Base-by-base conservation (phyloP, 768 basidiomycete species). In the Baorangia bicolor region DNA sequence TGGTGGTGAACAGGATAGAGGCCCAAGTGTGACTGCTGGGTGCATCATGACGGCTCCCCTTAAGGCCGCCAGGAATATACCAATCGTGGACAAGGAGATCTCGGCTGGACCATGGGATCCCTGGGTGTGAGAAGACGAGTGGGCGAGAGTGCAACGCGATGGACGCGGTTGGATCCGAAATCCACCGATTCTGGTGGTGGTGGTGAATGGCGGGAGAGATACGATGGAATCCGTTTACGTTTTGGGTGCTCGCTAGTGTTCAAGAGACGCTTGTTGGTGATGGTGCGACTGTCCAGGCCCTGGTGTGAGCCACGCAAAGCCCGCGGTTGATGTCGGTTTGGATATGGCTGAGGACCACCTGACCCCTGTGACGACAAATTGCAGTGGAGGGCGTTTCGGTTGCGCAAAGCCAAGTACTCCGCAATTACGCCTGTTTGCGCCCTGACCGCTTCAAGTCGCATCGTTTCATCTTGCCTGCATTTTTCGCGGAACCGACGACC, bases 261-360 rank as follows among this genome's bases (percentile, higher is more conserved):
- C n/a, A n/a, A n/a, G n/a, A n/a, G n/a, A 37, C 9, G 35, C 35
- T 18, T 0, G 18, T 35, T 35, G 18, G 23, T 30, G 4, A 30
- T 10, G 9, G 28, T 10, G 28, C n/a, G n/a, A n/a, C 8, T 30
- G 30, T 30, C 30, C 4, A 11, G 30, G 41, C 14, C 14, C 40
- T 8, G 23, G 40, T 5, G 21, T 40, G 40, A 25, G 41, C 33
- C 56, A 27, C 49, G 20, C 57, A 45, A 59, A 46, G 40, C 16
- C 60, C 59, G 58, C 49, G 46, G 58, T 45, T 55, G 48, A 46
- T 39, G 16, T 55, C 48, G 46, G 25, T 43, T 49, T 39, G 47
- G 30, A 4, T 61, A 44, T 61, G 60, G 56, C n/a, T 55, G 51
- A 20, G 16, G 51, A n/a, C 18, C 60, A 61, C 33, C 53, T 61